Evolutionary conservation across 2,329 filamentous ascomycete genomes (phyloP).

Genomic region (Xylariales sp.): DNA sequence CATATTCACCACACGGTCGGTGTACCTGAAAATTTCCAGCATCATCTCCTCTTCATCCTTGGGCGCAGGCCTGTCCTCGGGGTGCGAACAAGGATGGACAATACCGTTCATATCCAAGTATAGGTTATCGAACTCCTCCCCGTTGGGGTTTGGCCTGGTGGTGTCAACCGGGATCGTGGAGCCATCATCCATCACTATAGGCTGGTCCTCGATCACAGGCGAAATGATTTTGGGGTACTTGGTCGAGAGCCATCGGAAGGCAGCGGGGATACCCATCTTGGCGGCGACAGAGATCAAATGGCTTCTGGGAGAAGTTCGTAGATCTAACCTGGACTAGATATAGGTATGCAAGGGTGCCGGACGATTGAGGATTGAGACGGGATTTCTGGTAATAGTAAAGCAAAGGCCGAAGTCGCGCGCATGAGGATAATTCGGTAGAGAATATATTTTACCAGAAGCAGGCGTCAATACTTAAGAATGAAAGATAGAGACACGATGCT

Average conservation of each 20-base stretch:
- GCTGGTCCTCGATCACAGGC: conserved; percentile 80
- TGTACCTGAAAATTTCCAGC: conserved; percentile 96
- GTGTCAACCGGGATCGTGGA: conserved; percentile 79
- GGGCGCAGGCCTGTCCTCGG: conserved; percentile 86
- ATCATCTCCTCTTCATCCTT: conserved; percentile 99
- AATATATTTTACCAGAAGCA: too few species aligned
- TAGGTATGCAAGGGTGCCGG: too few species aligned
- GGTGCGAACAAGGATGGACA: conserved; percentile 96
- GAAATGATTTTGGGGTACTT: conserved; percentile 98
- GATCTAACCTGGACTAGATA: too few species aligned
- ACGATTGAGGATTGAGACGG: too few species aligned
- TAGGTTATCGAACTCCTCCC: conserved; percentile 95
- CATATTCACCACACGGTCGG: conserved; percentile 98
- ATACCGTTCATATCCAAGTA: conserved; percentile 99
- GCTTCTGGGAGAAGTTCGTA: too few species aligned
- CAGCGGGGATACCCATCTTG: conserved; percentile 87
- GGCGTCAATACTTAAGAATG: too few species aligned
- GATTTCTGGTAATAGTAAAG: too few species aligned
- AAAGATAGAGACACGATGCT: too few species aligned
- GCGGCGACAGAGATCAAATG: conserved; percentile 8
- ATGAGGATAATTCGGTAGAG: too few species aligned
- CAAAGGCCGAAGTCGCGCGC: too few species aligned
- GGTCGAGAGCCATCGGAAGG: conserved; percentile 93
- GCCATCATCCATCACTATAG: conserved; percentile 76
- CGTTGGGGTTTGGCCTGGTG: conserved; percentile 85